Evolutionary conservation across 2,329 filamentous ascomycete genomes (phyloP).

Genomic region (Colletotrichum sp.): DNA sequence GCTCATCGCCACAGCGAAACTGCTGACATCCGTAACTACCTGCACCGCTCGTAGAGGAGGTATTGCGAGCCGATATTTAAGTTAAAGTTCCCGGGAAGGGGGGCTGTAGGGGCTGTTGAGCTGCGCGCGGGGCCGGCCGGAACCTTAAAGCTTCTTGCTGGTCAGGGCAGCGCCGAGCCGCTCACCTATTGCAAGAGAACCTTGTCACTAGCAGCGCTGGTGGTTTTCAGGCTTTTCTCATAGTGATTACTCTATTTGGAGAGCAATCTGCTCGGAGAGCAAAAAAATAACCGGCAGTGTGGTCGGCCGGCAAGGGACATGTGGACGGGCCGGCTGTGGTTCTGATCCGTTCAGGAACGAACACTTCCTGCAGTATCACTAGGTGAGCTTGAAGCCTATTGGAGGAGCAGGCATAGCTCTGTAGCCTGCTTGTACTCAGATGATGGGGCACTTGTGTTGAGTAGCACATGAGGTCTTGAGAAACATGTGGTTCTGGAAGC

Average conservation of each 20-base stretch:
- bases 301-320: not conserved
- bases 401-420: not conserved
- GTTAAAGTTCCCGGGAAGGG: not conserved
- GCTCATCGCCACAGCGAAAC: not conserved
- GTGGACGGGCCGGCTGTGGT: not conserved
- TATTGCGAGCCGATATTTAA: not conserved
- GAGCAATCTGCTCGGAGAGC: not conserved
- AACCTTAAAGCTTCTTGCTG: not conserved
- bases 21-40: fast-evolving
- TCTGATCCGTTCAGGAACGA: not conserved
- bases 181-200: not conserved
- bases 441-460: not conserved
- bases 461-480: not conserved
- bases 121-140: not conserved
- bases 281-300: not conserved
- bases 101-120: not conserved
- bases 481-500: not conserved
- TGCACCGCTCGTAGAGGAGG: not conserved
- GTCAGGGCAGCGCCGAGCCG: not conserved
- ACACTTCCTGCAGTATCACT: not conserved
- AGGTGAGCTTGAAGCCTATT: not conserved
- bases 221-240: not conserved
- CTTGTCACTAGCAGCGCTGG: not conserved
- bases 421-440: not conserved
- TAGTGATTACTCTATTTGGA: not conserved